Evolutionary conservation across 2,329 filamentous ascomycete genomes (phyloP).

Genomic region (Colletotrichum tofieldiae): DNA sequence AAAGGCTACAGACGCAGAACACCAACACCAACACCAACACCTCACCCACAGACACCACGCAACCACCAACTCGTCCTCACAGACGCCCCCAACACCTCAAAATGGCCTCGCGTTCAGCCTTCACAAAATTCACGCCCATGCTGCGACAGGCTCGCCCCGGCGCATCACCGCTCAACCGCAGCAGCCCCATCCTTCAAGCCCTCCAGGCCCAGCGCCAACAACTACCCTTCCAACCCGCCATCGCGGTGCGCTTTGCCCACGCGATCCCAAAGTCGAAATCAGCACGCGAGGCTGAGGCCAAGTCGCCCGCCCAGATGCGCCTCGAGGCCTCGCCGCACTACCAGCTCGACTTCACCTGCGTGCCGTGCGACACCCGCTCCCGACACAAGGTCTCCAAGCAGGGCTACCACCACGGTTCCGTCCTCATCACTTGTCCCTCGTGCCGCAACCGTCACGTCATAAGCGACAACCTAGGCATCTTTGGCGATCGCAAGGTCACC

Average conservation of each 20-base stretch:
- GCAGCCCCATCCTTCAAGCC: conserved; percentile 20
- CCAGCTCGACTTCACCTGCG: conserved; percentile 92
- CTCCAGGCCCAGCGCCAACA: conserved; percentile 9
- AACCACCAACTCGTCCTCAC: neutral
- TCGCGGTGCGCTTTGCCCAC: conserved; percentile 47
- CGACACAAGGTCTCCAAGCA: conserved; percentile 92
- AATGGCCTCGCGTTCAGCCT: conserved; percentile 39
- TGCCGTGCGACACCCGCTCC: conserved; percentile 85
- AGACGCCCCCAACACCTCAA: neutral
- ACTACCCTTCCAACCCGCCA: conserved; percentile 19
- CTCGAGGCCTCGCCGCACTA: conserved; percentile 76
- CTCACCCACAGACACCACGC: neutral
- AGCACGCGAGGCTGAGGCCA: conserved; percentile 45
- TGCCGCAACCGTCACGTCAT: conserved; percentile 94
- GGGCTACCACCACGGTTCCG: conserved; percentile 92
- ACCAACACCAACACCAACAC: neutral
- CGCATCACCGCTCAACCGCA: conserved; percentile 25
- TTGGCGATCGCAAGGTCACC: conserved; percentile 79
- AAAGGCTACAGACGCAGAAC: neutral
- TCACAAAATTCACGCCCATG: conserved; percentile 29
- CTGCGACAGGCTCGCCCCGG: conserved; percentile 30
- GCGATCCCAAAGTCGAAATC: conserved; percentile 45
- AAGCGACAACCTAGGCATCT: conserved; percentile 87
- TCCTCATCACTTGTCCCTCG: conserved; percentile 88
- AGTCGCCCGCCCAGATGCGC: conserved; percentile 41